These are phyloP conservation scores for Phytophthora ramorum DNA, from an alignment of 352 stramenopile species.

Conservation along the genomic window DNA sequence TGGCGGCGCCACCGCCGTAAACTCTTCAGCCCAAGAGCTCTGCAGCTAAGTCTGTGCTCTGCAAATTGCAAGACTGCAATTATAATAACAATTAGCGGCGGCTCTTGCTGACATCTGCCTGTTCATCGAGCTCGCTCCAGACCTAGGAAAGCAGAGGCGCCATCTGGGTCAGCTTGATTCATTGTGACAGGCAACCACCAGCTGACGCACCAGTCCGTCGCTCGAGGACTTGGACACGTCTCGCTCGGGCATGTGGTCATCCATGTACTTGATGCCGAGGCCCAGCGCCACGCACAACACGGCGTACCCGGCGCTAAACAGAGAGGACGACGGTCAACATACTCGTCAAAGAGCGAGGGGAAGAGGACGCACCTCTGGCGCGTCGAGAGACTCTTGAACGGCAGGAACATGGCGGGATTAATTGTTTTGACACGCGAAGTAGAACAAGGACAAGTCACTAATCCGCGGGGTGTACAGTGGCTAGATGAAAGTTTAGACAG, in stretches of 20 bases:
- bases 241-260: slow-evolving; percentile 59
- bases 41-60: not conserved
- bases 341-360: too few species aligned
- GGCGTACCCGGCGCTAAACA: slow-evolving; percentile 59
- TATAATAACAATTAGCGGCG: not conserved
- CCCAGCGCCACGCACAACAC: slow-evolving; percentile 69
- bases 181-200: not conserved
- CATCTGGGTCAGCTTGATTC: slow-evolving; percentile 22
- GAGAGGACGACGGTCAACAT: not conserved
- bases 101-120: slow-evolving; percentile 17
- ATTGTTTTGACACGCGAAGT: not conserved
- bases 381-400: slow-evolving; percentile 69
- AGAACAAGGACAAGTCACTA: not conserved
- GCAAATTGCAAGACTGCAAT: too few species aligned
- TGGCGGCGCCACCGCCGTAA: not conserved
- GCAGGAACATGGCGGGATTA: slow-evolving; percentile 51
- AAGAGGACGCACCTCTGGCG: slow-evolving; percentile 52
- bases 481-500: too few species aligned
- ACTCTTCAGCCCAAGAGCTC: slow-evolving; percentile 10
- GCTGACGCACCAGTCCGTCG: slow-evolving; percentile 52
- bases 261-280: slow-evolving; percentile 73
- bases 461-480: not conserved
- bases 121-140: slow-evolving; percentile 73
- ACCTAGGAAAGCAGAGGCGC: slow-evolving; percentile 31
- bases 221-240: slow-evolving; percentile 42